Evolutionary conservation across 169 alveolate species (phyloP).

Genomic region (Plasmodium relictum): DNA sequence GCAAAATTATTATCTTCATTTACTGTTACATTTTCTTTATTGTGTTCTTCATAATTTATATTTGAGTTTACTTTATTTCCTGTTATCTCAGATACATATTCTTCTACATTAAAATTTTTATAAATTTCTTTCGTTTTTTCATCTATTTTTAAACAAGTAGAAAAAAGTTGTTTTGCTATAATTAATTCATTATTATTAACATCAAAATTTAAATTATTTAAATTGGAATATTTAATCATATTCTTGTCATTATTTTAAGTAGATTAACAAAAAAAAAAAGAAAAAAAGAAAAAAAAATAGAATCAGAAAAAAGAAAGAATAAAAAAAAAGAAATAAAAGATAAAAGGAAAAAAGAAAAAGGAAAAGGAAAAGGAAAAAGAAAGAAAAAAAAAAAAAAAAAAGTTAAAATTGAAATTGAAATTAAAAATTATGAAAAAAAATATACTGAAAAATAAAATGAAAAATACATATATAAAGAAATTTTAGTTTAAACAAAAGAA

Average conservation of each 20-base stretch:
- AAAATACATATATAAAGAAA: no score
- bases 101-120: conserved; percentile 40
- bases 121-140: conserved; percentile 45
- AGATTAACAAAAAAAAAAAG: not conserved
- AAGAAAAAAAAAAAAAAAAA: conserved; percentile 5
- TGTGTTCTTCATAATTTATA: not conserved
- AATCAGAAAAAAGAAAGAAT: not conserved
- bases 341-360: not conserved
- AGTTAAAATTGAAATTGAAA: no score
- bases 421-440: no score
- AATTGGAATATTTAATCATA: conserved; percentile 6
- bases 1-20: not conserved
- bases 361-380: not conserved
- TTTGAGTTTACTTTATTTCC: conserved; percentile 1
- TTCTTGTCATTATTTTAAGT: conserved; percentile 15
- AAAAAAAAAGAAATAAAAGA: conserved; percentile 3
- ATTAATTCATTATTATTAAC: conserved; percentile 25
- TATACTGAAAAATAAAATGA: no score
- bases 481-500: no score
- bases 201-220: not conserved
- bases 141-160: conserved; percentile 47
- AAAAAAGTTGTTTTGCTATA: conserved; percentile 41
- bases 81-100: conserved; percentile 36
- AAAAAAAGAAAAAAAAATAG: not conserved
- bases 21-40: not conserved